These are phyloP conservation scores for Sideroxylon spinosum DNA, from an alignment of 179 eudicot genomes.

Conservation along the genomic window DNA sequence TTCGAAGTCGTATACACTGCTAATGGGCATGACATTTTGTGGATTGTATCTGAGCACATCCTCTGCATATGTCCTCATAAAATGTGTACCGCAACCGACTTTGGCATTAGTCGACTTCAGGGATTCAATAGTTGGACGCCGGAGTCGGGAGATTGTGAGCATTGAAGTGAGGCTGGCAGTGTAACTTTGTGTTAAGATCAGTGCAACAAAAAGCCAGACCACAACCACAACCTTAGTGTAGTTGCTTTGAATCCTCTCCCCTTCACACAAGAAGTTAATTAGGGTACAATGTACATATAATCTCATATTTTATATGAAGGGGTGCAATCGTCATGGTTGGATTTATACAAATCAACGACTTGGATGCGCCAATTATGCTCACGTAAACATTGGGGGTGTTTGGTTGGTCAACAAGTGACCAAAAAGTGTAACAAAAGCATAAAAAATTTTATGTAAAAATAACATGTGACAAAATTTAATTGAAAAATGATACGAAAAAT, in stretches of 20 bases:
- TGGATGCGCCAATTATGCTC: no score
- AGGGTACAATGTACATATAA: not conserved
- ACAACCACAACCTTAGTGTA: conserved; percentile 27
- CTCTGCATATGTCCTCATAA: conserved; percentile 24
- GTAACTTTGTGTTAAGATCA: conserved; percentile 39
- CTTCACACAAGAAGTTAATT: conserved; percentile 19
- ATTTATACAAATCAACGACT: no score
- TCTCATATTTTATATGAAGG: not conserved
- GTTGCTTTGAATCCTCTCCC: conserved; percentile 35
- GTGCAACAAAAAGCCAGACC: conserved; percentile 41
- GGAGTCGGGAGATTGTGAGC: conserved; percentile 40
- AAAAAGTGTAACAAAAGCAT: no score
- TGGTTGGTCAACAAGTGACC: no score
- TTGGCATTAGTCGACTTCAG: conserved; percentile 24
- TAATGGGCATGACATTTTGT: conserved; percentile 23
- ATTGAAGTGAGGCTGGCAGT: conserved; percentile 46
- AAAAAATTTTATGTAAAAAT: no score
- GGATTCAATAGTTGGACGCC: conserved; percentile 22
- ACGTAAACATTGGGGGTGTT: no score
- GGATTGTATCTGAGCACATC: conserved; percentile 15
- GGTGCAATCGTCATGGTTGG: not conserved
- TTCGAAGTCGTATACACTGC: conserved; percentile 22
- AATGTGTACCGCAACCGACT: conserved; percentile 38
- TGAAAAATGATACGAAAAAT: no score
- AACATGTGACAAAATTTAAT: no score